Conservation (phyloP, 2,329 filamentous ascomycete species). For the Colletotrichum spaethianum region DNA sequence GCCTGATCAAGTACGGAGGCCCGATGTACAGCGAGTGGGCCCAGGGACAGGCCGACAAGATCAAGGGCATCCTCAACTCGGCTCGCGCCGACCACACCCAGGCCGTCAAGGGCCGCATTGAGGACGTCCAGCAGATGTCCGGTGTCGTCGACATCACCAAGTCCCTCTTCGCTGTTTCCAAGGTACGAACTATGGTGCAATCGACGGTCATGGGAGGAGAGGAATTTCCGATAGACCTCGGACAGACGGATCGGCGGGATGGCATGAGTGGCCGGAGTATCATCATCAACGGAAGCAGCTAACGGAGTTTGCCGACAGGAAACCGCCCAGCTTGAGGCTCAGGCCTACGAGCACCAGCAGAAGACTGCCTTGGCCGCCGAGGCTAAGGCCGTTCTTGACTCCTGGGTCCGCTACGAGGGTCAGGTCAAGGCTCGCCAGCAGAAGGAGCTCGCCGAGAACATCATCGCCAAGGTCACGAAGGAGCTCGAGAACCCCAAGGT, state of each 20-base stretch:
- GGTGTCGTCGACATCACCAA: slow-evolving; percentile 97
- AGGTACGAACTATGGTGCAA: slow-evolving; percentile 71
- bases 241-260: neutral
- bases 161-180: slow-evolving; percentile 96
- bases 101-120: slow-evolving; percentile 94
- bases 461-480: slow-evolving; percentile 99
- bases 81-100: slow-evolving; percentile 95
- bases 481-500: slow-evolving; percentile 98
- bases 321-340: slow-evolving; percentile 94
- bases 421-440: slow-evolving; percentile 99
- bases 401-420: slow-evolving; percentile 98
- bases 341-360: slow-evolving; percentile 98
- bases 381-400: slow-evolving; percentile 96
- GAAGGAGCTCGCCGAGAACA: slow-evolving; percentile 90
- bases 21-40: slow-evolving; percentile 96
- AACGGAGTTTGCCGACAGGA: slow-evolving; percentile 71
- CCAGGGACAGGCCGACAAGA: slow-evolving; percentile 88
- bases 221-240: neutral
- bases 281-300: neutral
- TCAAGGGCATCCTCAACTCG: slow-evolving; percentile 94
- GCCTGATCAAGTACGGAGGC: slow-evolving; percentile 92
- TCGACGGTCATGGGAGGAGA: neutral
- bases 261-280: neutral
- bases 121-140: slow-evolving; percentile 93
- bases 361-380: slow-evolving; percentile 91